A percentile compares a stretch with the other conserved stretches of the same genome.
Conservation (phyloP, 371 early-diverging fungal genomes). For the Chytridium lagenaria region DNA sequence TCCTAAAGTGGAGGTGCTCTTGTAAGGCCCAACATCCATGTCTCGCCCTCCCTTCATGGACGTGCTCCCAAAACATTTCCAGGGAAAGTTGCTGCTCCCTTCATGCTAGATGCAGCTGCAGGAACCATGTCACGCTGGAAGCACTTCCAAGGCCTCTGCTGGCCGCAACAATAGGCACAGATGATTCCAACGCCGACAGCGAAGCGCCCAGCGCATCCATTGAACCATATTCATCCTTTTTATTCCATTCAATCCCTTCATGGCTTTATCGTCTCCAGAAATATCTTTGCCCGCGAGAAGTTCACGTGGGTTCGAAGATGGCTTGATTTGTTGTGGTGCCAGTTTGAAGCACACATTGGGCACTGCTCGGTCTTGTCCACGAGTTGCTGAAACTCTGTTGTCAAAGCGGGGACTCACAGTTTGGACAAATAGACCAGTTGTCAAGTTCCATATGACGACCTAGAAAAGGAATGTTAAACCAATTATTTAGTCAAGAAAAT, state of each 20-base stretch:
- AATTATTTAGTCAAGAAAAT: background rate
- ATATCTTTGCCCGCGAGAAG: no score
- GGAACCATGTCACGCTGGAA: conserved; percentile 4
- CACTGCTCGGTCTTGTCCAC: conserved; percentile 45
- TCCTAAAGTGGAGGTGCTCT: background rate
- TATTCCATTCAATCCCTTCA: background rate
- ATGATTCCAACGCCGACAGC: background rate
- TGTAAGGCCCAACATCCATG: background rate
- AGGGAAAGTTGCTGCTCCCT: background rate
- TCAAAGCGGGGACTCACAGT: conserved; percentile 55
- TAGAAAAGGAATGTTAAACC: conserved; percentile 26
- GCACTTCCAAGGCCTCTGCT: conserved; percentile 12
- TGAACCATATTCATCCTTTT: background rate
- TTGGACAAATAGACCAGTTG: conserved; percentile 58
- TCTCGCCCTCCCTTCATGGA: conserved; percentile 3
- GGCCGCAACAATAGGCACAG: background rate
- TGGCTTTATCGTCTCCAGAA: conserved; percentile 25
- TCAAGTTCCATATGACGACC: conserved; percentile 57
- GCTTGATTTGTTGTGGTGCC: conserved; percentile 8
- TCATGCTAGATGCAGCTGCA: background rate
- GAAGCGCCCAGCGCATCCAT: background rate
- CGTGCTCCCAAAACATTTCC: conserved; percentile 10
- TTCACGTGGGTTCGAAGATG: conserved; percentile 28
- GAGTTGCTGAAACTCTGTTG: conserved; percentile 39
- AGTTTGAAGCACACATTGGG: conserved; percentile 52